Evolutionary conservation across 208 protist genomes (phyloP), one percentile per base, ranked within the genome.

Genomic region (Phytomonas sp.): DNA sequence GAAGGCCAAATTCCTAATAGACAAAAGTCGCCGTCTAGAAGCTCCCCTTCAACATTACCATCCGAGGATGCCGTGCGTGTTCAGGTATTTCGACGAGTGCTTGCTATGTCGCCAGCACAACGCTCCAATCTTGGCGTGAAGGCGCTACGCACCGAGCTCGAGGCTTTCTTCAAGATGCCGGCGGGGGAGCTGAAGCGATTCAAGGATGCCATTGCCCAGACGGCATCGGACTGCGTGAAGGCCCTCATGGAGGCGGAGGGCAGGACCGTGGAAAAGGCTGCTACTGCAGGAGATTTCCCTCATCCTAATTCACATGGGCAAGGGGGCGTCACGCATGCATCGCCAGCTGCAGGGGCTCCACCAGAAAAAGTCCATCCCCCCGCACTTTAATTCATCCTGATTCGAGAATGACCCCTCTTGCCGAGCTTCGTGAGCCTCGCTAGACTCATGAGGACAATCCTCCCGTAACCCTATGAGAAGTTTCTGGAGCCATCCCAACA

Each of bases 31-130:
- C 46, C 66, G 0, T 34, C 37, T 20, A 1, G 46, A 4, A 6
- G 46, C 20, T 8, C 4, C 20, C 46, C 46, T 56, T 56, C 46
- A 4, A 56, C 46, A 20, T 20, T 56, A 26, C 46, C 77, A 30
- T 82, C 73, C n/a, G 82, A 89, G n/a, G 89, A 84, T 36, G 78
- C 77, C 20, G 74, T 95, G 61, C 81, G 78, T 17, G 80, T 91
- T 13, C 74, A 80, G 43, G 79, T 95, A 17, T 95, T 89, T 70
- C 78, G 79, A 43, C 83, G 79, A 6, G 79, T 95, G 30, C 71
- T 95, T 51, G 31, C 61, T 64, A 83, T 89, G 70, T 53, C 82
- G 1, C 72, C 71, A 1, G 73, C 65, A 33, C 77, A 92, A 71
- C 82, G 89, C n/a, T 60, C 67, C 17, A 43, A 67, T 15, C 78